Conservation (phyloP, 139 green algal species). For the Chlamydomonas urium region DNA sequence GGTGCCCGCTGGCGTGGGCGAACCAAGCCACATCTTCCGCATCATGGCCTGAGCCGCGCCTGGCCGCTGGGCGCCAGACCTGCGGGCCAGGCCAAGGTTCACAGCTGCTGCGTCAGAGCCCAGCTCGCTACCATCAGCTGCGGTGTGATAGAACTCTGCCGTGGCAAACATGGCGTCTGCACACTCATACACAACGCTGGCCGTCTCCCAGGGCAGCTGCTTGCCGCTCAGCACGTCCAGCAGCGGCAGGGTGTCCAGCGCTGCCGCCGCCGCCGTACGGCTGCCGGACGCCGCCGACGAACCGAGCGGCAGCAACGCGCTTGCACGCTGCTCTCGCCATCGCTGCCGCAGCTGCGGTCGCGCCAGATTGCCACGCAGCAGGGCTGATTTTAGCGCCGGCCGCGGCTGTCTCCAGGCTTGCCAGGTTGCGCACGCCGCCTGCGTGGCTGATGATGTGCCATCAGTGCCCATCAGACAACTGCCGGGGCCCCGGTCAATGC, state of each 20-base stretch:
- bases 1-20: neutral
- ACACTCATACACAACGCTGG: neutral
- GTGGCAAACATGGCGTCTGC: neutral
- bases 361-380: too few species aligned
- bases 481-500: too few species aligned
- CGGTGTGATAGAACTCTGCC: neutral
- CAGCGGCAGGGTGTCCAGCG: neutral
- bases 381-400: too few species aligned
- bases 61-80: neutral
- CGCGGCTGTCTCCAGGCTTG: too few species aligned
- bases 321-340: neutral
- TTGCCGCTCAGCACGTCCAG: neutral
- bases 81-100: neutral
- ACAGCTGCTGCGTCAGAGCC: neutral
- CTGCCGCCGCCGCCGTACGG: neutral
- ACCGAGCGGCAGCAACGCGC: conserved; percentile 2
- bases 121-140: neutral
- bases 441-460: too few species aligned
- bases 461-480: too few species aligned
- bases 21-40: neutral
- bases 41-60: neutral
- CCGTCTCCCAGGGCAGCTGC: conserved; percentile 4
- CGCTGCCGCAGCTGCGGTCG: neutral
- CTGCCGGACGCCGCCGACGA: neutral
- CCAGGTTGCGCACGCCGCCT: too few species aligned